A percentile compares a stretch with the other conserved stretches of the same genome.
These are phyloP conservation scores for Paramarasmius palmivorus DNA, from an alignment of 1,284 basidiomycete genomes.

Conservation along the genomic window DNA sequence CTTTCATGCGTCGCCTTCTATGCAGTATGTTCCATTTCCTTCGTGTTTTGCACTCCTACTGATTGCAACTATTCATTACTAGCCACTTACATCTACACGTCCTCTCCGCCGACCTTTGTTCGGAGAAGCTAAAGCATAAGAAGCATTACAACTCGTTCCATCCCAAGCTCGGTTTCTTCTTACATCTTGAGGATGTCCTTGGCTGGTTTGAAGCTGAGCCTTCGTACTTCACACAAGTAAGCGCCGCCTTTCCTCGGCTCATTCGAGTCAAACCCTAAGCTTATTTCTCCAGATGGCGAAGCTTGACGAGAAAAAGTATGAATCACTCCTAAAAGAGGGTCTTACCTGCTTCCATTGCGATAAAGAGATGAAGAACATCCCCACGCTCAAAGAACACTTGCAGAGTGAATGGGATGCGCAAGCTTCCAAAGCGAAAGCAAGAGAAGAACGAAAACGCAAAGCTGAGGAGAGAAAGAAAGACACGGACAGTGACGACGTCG, in stretches of 20 bases:
- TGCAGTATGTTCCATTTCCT: slow-evolving; percentile 61
- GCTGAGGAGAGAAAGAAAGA: slow-evolving; percentile 20
- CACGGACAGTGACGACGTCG: too few species aligned
- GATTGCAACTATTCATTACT: background rate
- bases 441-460: slow-evolving; percentile 37
- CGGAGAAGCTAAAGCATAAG: slow-evolving; percentile 81
- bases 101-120: slow-evolving; percentile 81
- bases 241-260: background rate
- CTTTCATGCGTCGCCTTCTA: slow-evolving; percentile 85
- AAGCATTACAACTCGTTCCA: slow-evolving; percentile 96
- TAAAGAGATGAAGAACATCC: slow-evolving; percentile 68
- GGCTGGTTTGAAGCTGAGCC: slow-evolving; percentile 70
- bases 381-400: slow-evolving; percentile 74
- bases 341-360: slow-evolving; percentile 74
- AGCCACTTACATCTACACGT: slow-evolving; percentile 90
- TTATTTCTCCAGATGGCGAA: slow-evolving; percentile 42
- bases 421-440: slow-evolving; percentile 37
- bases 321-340: slow-evolving; percentile 64
- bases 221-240: slow-evolving; percentile 52
- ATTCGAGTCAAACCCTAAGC: slow-evolving; percentile 2
- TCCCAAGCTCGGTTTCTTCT: slow-evolving; percentile 85
- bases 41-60: background rate
- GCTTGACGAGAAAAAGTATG: slow-evolving; percentile 55
- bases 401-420: slow-evolving; percentile 59
- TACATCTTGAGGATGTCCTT: slow-evolving; percentile 75